Conservation (phyloP, 192 early-diverging fungal genomes). For the Backusella sp. region DNA sequence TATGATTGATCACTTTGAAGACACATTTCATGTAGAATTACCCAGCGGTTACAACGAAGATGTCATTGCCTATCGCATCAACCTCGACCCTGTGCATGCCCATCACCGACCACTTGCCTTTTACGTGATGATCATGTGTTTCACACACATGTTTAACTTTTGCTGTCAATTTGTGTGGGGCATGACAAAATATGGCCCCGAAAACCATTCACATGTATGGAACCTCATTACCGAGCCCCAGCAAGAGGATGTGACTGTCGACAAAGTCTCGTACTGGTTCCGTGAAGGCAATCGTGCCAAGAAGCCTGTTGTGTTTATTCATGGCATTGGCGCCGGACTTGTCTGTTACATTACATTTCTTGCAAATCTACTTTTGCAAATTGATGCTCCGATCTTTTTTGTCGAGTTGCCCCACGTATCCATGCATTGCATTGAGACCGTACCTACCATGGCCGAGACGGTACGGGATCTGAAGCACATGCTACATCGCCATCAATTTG, state of each 20-base stretch:
- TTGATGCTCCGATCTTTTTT: conserved; percentile 45
- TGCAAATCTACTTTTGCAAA: conserved; percentile 27
- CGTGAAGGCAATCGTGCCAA: conserved; percentile 21
- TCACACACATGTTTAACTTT: conserved; percentile 8
- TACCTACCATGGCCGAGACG: conserved; percentile 56
- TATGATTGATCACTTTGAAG: conserved; percentile 22
- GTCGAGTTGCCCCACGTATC: conserved; percentile 64
- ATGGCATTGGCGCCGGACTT: conserved; percentile 67
- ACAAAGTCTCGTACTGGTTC: conserved; percentile 34
- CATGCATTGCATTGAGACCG: conserved; percentile 58
- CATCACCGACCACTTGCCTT: conserved; percentile 30
- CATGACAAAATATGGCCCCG: conserved; percentile 21
- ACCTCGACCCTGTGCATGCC: conserved; percentile 33
- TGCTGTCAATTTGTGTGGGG: conserved; percentile 21
- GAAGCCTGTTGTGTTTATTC: conserved; percentile 46
- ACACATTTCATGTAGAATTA: conserved; percentile 12
- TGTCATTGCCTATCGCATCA: conserved; percentile 24
- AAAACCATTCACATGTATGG: not conserved
- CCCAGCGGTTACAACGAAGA: conserved; percentile 23
- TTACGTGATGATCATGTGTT: conserved; percentile 18
- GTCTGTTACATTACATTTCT: conserved; percentile 55
- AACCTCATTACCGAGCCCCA: not conserved
- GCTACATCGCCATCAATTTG: conserved; percentile 48
- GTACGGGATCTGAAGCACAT: conserved; percentile 55
- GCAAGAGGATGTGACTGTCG: not conserved